Conservation (phyloP, 805 yeast species). For the Ogataea ganodermae region DNA sequence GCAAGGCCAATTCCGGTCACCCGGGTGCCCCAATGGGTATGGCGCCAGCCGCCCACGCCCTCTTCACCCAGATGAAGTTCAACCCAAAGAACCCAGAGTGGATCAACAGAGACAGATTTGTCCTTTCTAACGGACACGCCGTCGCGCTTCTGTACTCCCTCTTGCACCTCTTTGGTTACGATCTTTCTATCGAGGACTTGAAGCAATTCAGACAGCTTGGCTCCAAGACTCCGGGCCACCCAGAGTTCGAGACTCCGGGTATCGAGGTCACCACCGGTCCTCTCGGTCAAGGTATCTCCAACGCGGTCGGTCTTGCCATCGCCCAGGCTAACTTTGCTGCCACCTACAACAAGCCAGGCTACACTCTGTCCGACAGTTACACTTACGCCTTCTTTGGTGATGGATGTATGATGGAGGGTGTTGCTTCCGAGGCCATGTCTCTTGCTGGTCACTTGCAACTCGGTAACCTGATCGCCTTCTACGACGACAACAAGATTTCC, state of each 20-base stretch:
- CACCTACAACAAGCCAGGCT: conserved; percentile 86
- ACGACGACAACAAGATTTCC: conserved; percentile 96
- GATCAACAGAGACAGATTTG: conserved; percentile 95
- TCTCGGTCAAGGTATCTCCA: conserved; percentile 95
- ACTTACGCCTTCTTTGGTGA: conserved; percentile 89
- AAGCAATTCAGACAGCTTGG: conserved; percentile 85
- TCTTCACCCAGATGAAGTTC: conserved; percentile 78
- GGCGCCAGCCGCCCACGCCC: conserved; percentile 92
- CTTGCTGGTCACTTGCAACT: conserved; percentile 95
- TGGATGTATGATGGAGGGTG: conserved; percentile 98
- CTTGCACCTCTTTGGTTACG: conserved; percentile 85
- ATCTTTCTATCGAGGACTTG: conserved; percentile 78
- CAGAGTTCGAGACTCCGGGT: conserved; percentile 90
- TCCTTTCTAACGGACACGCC: conserved; percentile 95
- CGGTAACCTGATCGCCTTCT: conserved; percentile 89
- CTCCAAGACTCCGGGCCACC: conserved; percentile 97
- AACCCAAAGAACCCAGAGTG: conserved; percentile 91
- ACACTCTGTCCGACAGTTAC: conserved; percentile 68
- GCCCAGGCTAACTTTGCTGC: conserved; percentile 94
- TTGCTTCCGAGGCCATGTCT: conserved; percentile 90
- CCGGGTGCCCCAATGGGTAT: conserved; percentile 99
- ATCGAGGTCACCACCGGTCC: conserved; percentile 99
- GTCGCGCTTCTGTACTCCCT: conserved; percentile 85
- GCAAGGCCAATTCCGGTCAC: conserved; percentile 93
- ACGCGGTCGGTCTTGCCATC: conserved; percentile 95